Conservation (phyloP, 2,329 filamentous ascomycete genomes). For the Colletotrichum phormii region DNA sequence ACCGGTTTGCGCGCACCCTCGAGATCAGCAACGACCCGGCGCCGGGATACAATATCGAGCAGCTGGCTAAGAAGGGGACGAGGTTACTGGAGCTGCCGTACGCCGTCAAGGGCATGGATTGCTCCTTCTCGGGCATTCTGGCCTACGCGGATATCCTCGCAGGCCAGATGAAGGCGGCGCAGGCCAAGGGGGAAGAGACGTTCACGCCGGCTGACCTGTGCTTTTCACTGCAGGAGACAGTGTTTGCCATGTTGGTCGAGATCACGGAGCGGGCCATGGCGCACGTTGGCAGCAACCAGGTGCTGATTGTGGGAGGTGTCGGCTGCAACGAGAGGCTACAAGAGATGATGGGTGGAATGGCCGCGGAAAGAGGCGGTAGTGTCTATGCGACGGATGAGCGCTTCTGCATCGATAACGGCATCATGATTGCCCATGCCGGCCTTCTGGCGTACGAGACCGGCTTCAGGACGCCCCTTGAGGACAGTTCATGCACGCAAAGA, state of each 20-base stretch:
- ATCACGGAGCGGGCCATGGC: slow-evolving; percentile 99
- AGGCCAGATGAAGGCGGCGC: slow-evolving; percentile 65
- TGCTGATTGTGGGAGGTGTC: slow-evolving; percentile 94
- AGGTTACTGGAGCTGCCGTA: slow-evolving; percentile 90
- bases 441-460: slow-evolving; percentile 86
- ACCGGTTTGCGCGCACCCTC: slow-evolving; percentile 92
- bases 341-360: slow-evolving; percentile 99
- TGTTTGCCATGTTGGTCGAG: slow-evolving; percentile 97
- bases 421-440: slow-evolving; percentile 99
- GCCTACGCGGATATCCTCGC: slow-evolving; percentile 86
- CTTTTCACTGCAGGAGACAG: slow-evolving; percentile 94
- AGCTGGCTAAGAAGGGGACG: slow-evolving; percentile 81
- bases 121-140: slow-evolving; percentile 93
- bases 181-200: slow-evolving; percentile 62
- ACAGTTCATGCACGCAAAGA: slow-evolving; percentile 86
- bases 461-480: slow-evolving; percentile 79
- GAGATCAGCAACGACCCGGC: slow-evolving; percentile 95
- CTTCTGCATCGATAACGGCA: slow-evolving; percentile 99
- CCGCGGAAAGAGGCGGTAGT: slow-evolving; percentile 84
- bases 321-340: slow-evolving; percentile 95
- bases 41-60: slow-evolving; percentile 97
- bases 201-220: slow-evolving; percentile 89
- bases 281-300: slow-evolving; percentile 90
- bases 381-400: slow-evolving; percentile 96
- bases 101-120: slow-evolving; percentile 98